Conservation (phyloP, 352 stramenopile species). For the Phytopythium montanum region DNA sequence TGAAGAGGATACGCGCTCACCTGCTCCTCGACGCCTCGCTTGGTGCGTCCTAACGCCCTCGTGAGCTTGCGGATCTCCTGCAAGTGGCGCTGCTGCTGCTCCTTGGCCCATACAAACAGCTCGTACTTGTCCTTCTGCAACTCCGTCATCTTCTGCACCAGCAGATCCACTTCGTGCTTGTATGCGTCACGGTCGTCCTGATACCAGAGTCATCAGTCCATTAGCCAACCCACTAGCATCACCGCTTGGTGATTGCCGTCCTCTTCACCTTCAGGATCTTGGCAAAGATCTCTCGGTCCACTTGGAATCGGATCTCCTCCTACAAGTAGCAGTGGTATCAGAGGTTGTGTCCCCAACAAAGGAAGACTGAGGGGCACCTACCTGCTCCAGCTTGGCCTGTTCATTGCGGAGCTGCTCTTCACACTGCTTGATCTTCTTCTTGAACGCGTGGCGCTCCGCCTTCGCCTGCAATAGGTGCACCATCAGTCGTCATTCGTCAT, state of each 20-base stretch:
- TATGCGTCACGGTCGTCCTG: slow-evolving; percentile 77
- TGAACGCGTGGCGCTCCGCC: slow-evolving; percentile 72
- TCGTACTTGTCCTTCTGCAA: slow-evolving; percentile 75
- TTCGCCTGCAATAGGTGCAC: slow-evolving; percentile 35
- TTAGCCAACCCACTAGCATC: background rate
- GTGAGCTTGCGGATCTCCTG: slow-evolving; percentile 86
- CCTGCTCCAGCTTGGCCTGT: slow-evolving; percentile 69
- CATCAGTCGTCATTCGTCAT: background rate
- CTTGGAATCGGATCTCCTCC: slow-evolving; percentile 76
- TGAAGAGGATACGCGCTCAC: slow-evolving; percentile 8
- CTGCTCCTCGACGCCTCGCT: slow-evolving; percentile 64
- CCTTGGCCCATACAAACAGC: slow-evolving; percentile 61
- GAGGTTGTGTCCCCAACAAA: background rate
- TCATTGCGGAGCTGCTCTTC: slow-evolving; percentile 60
- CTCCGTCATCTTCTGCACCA: slow-evolving; percentile 62
- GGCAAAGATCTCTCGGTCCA: slow-evolving; percentile 83
- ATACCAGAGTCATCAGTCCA: background rate
- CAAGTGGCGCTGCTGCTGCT: slow-evolving; percentile 68
- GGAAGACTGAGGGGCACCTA: slow-evolving; percentile 6
- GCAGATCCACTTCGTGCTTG: slow-evolving; percentile 64
- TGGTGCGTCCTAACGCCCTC: slow-evolving; percentile 47
- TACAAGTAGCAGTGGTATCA: slow-evolving; percentile 6
- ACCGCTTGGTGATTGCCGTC: background rate
- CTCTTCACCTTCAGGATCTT: slow-evolving; percentile 68
- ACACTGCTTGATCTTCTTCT: slow-evolving; percentile 71